Evolutionary conservation across 208 protist genomes (phyloP), one percentile per base, ranked within the genome.

Genomic region (Leishmania major): DNA sequence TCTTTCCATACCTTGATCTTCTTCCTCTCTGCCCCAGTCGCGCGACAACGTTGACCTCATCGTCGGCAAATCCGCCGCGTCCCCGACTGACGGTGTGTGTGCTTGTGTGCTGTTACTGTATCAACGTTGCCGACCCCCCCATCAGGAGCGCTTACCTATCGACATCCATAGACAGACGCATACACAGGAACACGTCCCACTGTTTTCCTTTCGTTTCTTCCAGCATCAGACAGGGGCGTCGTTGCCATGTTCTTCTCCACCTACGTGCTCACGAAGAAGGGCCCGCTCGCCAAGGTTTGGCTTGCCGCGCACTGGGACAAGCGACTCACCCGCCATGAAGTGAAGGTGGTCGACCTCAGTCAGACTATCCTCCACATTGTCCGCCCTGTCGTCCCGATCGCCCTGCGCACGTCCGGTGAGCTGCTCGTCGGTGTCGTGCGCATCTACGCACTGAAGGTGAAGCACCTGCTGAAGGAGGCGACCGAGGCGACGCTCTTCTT

Each of bases 221-320:
- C 43, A 69, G 22, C 3, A 69, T 69, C 31, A 43, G 62, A 69
- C 66, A 35, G 1, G 43, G 67, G 25, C 64, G 51, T 40, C 37
- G 40, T 55, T 10, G n/a, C 35, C 35, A 99, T 99, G 99, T 99
- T 99, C 89, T 99, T 98, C 91, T 98, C 96, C 43, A 97, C 99
- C 37, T 97, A 98, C 81, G 97, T 99, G 19, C 90, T 99, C 51
- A 97, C 97, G 25, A 99, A 99, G 85, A 97, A 98, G 78, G 97
- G 98, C n/a, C 94, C 97, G 0, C 89, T 99, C 43, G 98, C 95
- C 35, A 99, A 98, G 89, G 91, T 99, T 28, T 99, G 99, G 99
- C 94, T 99, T 35, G 99, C 98, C 1, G 98, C 98, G 1, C 98
- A 99, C 89, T 99, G 97, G 98, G 98, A 99, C 81, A 91, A 92